Evolutionary conservation across 148 eudicot species (phyloP), one percentile per base, ranked within the genome.

Genomic region (Fallopia convolvulus): DNA sequence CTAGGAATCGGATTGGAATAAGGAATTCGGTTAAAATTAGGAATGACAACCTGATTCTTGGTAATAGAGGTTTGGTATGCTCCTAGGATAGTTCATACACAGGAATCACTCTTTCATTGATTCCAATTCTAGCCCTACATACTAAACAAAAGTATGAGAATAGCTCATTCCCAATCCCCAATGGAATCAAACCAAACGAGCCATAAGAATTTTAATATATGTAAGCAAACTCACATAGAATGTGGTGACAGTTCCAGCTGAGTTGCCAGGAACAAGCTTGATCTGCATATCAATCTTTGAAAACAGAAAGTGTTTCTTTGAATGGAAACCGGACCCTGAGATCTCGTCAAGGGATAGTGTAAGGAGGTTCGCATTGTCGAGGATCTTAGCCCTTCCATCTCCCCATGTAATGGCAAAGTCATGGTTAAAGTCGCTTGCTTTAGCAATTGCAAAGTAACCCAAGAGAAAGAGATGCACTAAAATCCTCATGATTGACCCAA

Each of bases 221-320:
- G 39, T 36, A 36, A 36, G 3, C 39, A 55, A 55, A 55, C 60
- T 55, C 23, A 66, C 32, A 32, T 39, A 55, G 18, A 55, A 55
- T 53, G 23, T 75, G 48, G n/a, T 75, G 58, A 20, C 11, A 60
- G 32, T 52, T 13, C 48, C 20, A 12, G 72, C 40, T 75, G 2
- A 3, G 32, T 6, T 8, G 13, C 41, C 49, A 81, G 80, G 84
- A 79, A 18, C 56, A 39, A 49, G 53, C 33, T 61, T 50, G n/a
- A 13, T 77, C 11, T 23, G 21, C 48, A 8, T 73, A 14, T 20
- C 13, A 26, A 48, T 82, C 30, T 49, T 61, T 20, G 23, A 17
- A 55, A 55, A 55, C 23, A 55, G 60, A 55, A 17, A 55, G 2
- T 5, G 8, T 17, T n/a, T n/a, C 60, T 55, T 55, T 7, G 60